These are phyloP conservation scores for Aureobasidium leucospermi DNA, from an alignment of 2,329 filamentous ascomycete genomes.

Conservation along the genomic window DNA sequence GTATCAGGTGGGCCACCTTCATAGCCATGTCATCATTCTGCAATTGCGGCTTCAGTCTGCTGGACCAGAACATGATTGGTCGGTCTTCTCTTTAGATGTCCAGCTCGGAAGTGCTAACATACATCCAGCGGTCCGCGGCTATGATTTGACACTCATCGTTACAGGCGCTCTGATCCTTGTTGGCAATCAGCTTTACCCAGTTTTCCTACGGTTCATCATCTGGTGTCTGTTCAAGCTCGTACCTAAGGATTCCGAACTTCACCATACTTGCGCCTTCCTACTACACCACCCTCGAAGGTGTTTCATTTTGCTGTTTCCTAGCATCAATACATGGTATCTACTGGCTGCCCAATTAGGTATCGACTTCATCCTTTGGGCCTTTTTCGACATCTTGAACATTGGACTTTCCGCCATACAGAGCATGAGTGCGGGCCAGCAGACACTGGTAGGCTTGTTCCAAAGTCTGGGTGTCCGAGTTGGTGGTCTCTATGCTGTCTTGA, in stretches of 20 bases:
- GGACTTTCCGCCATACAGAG: slow-evolving; percentile 49
- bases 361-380: slow-evolving; percentile 57
- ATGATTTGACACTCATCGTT: slow-evolving; percentile 35
- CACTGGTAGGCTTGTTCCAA: slow-evolving; percentile 60
- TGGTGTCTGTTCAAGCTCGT: slow-evolving; percentile 41
- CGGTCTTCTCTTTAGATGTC: not conserved
- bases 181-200: slow-evolving; percentile 59
- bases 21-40: slow-evolving; percentile 28
- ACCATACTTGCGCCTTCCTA: slow-evolving; percentile 31
- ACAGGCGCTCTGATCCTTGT: slow-evolving; percentile 54
- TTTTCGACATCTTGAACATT: slow-evolving; percentile 59
- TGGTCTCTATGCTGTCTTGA: slow-evolving; percentile 59
- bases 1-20: slow-evolving; percentile 16
- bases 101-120: not conserved
- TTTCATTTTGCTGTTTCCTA: slow-evolving; percentile 58
- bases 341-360: slow-evolving; percentile 53
- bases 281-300: slow-evolving; percentile 42
- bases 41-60: slow-evolving; percentile 33
- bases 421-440: slow-evolving; percentile 46
- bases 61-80: slow-evolving; percentile 27
- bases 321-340: slow-evolving; percentile 58
- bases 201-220: slow-evolving; percentile 54
- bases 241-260: slow-evolving; percentile 16
- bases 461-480: slow-evolving; percentile 54
- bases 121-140: slow-evolving; percentile 29